Conservation (phyloP, 345 rosid species). For the Moricandia arvensis region DNA sequence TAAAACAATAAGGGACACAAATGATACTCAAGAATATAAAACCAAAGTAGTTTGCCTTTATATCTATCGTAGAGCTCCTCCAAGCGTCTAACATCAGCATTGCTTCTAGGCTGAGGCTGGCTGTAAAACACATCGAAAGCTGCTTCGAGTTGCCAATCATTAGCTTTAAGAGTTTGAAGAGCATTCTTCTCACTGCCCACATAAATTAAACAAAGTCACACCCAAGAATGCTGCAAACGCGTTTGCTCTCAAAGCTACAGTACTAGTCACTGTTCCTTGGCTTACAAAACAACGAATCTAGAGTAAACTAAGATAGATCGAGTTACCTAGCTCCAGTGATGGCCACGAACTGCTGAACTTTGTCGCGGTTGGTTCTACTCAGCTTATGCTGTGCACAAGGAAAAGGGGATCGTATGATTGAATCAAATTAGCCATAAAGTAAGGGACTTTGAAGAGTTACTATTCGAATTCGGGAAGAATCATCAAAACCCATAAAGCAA, state of each 20-base stretch:
- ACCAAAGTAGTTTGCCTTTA: conserved; percentile 54
- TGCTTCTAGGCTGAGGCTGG: conserved; percentile 76
- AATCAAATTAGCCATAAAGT: background rate
- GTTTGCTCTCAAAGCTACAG: background rate
- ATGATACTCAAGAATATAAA: background rate
- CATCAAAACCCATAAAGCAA: background rate
- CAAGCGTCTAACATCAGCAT: conserved; percentile 69
- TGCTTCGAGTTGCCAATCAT: conserved; percentile 94
- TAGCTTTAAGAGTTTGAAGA: conserved; percentile 78
- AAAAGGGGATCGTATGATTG: conserved; percentile 4
- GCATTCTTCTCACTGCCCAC: conserved; percentile 79
- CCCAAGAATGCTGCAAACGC: background rate
- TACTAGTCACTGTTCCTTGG: background rate
- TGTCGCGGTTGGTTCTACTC: conserved; percentile 83
- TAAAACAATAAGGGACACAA: conserved; percentile 1
- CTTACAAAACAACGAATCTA: background rate
- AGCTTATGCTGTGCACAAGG: conserved; percentile 60
- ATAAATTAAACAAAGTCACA: background rate
- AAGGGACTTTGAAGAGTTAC: background rate
- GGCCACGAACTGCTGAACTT: conserved; percentile 80
- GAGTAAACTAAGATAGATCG: conserved; percentile 12
- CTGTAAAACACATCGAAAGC: conserved; percentile 90
- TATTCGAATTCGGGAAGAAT: background rate
- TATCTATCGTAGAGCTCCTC: conserved; percentile 93
- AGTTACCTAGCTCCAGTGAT: conserved; percentile 85